These are phyloP conservation scores for Martensiomyces pterosporus DNA, from an alignment of 192 early-diverging fungal genomes.

Conservation along the genomic window DNA sequence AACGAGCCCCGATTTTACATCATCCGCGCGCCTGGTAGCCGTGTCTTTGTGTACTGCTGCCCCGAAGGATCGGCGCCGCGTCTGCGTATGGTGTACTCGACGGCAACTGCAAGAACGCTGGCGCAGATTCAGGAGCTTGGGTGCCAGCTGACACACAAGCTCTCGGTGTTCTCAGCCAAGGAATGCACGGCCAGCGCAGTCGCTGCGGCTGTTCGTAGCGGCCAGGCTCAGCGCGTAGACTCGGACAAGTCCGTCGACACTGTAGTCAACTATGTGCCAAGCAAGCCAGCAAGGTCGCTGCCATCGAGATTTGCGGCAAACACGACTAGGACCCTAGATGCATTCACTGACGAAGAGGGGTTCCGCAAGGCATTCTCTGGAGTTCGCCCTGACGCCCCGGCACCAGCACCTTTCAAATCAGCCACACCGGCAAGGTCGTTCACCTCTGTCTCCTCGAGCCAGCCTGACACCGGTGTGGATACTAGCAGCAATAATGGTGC, in stretches of 20 bases:
- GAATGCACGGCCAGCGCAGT: constrained; percentile 47
- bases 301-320: constrained; percentile 35
- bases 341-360: constrained; percentile 37
- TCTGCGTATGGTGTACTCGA: constrained; percentile 53
- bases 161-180: constrained; percentile 36
- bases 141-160: constrained; percentile 32
- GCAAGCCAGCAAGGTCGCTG: constrained; percentile 31
- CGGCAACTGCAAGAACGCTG: constrained; percentile 29
- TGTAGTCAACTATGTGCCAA: constrained; percentile 45
- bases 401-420: constrained; percentile 26
- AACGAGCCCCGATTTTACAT: constrained; percentile 49
- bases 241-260: constrained; percentile 29
- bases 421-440: constrained; percentile 5
- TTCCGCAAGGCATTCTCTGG: constrained; percentile 43
- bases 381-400: constrained; percentile 38
- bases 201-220: constrained; percentile 37
- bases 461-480: constrained; percentile 20
- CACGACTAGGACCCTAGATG: constrained; percentile 31
- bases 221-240: constrained; percentile 40
- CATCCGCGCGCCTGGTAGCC: constrained; percentile 41
- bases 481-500: constrained; percentile 36
- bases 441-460: background rate
- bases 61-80: constrained; percentile 44
- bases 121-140: constrained; percentile 42
- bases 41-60: constrained; percentile 49